Base-by-base conservation (phyloP, 2,329 filamentous ascomycete species). In the Dactylella cylindrospora region DNA sequence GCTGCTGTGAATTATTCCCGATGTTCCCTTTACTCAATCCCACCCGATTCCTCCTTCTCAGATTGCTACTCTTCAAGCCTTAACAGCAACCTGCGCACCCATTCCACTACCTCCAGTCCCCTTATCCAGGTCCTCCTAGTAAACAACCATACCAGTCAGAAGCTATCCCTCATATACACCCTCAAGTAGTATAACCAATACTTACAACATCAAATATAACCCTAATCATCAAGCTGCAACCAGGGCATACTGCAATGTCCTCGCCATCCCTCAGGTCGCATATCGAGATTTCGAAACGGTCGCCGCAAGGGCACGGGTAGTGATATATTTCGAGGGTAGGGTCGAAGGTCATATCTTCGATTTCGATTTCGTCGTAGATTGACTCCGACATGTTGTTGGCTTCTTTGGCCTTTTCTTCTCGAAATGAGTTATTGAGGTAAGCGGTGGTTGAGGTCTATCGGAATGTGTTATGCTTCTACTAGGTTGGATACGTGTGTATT, bases 291-390 rank as follows among this genome's bases (percentile, higher is more conserved):
- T 96, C 88, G 76, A 98, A 98, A 61, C 88, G 83, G 76, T 98
- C 93, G 76, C 93, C 93, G 75, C 93, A 98, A 1, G 93, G 93
- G 73, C 93, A 98, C 10, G 93, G 93, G 73, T 95, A 95, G 75
- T 91, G 86, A 77, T 95, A 98, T 68, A 95, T 85, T 73, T 95
- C 85, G 32, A 90, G 80, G 3, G 79, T 78, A 39, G 83, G 76
- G 74, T 96, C 90, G 73, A 82, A 96, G 70, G 87, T 93, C 90
- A 96, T 95, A 75, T 98, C 93, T 74, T 97, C 91, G 76, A 97
- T 96, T 73, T 97, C 91, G 74, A 97, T 91, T 75, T 96, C 91
- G 71, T 97, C 91, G 78, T 96, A 97, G 72, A 95, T 88, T 68
- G 85, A 83, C 54, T 84, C 83, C 28, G 82, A 78, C 82, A 84